Conservation (phyloP, 2,329 filamentous ascomycete species). For the Lasiodiplodia hormozganensis region DNA sequence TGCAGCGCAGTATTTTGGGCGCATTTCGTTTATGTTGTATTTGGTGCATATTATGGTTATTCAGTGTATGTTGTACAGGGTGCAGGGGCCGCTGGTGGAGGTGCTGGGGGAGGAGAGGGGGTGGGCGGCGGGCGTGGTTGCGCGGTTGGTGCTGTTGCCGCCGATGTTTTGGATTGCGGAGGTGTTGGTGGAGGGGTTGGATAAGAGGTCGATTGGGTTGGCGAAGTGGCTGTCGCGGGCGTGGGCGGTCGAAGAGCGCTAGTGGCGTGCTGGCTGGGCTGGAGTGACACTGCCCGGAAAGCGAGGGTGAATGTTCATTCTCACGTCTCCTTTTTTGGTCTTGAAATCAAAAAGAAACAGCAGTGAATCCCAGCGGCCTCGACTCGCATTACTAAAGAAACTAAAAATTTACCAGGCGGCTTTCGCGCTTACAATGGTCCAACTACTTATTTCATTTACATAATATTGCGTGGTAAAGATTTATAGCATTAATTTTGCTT, state of each 20-base stretch:
- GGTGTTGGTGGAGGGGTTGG: slow-evolving; percentile 3
- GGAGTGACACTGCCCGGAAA: too few species aligned
- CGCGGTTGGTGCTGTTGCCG: neutral
- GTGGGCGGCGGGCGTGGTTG: neutral
- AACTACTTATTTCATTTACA: too few species aligned
- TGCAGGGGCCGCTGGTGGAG: neutral
- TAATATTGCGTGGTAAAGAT: too few species aligned
- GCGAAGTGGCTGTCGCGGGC: neutral
- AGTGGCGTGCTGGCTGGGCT: too few species aligned
- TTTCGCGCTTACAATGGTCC: too few species aligned
- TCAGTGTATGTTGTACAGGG: neutral
- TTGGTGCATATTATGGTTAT: neutral
- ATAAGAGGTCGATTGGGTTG: neutral
- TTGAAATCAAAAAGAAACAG: too few species aligned
- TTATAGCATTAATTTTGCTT: too few species aligned
- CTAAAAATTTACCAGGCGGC: too few species aligned
- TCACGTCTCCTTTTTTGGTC: fast-evolving
- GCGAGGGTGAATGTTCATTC: too few species aligned
- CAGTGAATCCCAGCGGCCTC: too few species aligned
- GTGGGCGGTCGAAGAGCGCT: neutral
- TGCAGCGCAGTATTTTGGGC: slow-evolving; percentile 1
- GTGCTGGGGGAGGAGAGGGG: neutral
- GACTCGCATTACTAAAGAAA: too few species aligned
- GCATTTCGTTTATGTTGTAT: slow-evolving; percentile 11
- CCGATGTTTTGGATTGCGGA: neutral